Evolutionary conservation across 108 stramenopile genomes (phyloP).

Genomic region (Nitzschia sp.): DNA sequence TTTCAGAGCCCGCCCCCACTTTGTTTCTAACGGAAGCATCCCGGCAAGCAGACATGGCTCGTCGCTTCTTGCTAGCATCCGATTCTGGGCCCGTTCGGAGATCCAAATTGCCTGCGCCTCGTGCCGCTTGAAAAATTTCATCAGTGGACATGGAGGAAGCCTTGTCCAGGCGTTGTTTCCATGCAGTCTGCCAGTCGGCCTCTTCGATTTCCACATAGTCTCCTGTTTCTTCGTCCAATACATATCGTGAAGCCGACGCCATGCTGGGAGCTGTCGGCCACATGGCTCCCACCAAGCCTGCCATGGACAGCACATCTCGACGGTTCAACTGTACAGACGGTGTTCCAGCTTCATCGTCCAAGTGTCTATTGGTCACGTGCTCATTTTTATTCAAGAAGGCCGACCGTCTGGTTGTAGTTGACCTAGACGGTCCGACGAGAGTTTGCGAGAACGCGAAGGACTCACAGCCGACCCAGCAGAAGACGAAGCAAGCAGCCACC

Average conservation of each 20-base stretch:
- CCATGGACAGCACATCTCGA: too few relatives aligned
- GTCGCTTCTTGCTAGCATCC: slow-evolving; percentile 51
- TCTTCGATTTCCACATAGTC: slow-evolving; percentile 62
- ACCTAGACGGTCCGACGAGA: too few relatives aligned
- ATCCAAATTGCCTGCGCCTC: slow-evolving; percentile 59
- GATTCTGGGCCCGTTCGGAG: slow-evolving; percentile 48
- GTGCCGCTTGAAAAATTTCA: slow-evolving; percentile 59
- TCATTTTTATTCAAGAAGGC: too few relatives aligned
- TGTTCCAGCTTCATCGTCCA: too few relatives aligned
- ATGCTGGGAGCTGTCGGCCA: neutral
- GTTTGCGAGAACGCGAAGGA: too few relatives aligned
- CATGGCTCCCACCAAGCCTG: too few relatives aligned
- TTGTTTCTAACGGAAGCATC: slow-evolving; percentile 33
- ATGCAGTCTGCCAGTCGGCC: slow-evolving; percentile 61
- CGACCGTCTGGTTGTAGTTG: too few relatives aligned
- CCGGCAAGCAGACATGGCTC: slow-evolving; percentile 59
- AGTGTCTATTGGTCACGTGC: too few relatives aligned
- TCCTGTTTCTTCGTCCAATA: slow-evolving; percentile 64
- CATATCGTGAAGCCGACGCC: slow-evolving; percentile 36
- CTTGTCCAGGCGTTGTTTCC: slow-evolving; percentile 59
- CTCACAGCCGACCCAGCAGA: too few relatives aligned
- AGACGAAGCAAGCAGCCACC: too few relatives aligned
- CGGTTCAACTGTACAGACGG: too few relatives aligned
- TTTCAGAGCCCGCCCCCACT: slow-evolving; percentile 32
- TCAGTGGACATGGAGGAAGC: slow-evolving; percentile 47